These are phyloP conservation scores for Tinospora cordifolia DNA, from an alignment of 164 flowering plant genomes.

Conservation along the genomic window DNA sequence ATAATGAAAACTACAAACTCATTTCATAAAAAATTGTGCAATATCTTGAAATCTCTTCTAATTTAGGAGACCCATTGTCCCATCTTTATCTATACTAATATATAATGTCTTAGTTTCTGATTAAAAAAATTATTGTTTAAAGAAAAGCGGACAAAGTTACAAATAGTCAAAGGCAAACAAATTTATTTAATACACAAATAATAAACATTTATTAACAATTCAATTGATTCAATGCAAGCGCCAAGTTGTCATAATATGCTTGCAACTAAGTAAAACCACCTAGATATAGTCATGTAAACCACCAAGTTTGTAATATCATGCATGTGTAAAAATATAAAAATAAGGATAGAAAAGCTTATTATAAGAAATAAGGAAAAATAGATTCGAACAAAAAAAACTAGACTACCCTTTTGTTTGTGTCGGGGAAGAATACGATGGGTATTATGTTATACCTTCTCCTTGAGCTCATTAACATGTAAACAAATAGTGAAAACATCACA, in stretches of 20 bases:
- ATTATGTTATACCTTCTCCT: conserved; percentile 71
- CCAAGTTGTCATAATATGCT: not conserved
- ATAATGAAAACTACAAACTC: too few relatives aligned
- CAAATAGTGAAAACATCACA: conserved; percentile 73
- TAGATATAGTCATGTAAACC: not conserved
- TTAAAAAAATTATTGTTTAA: not conserved
- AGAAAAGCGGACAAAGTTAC: not conserved
- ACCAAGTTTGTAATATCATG: not conserved
- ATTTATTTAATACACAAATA: too few relatives aligned
- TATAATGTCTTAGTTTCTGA: too few relatives aligned
- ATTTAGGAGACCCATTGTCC: too few relatives aligned
- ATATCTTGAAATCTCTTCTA: too few relatives aligned
- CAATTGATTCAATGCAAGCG: not conserved
- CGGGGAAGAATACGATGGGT: not conserved
- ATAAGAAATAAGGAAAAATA: not conserved
- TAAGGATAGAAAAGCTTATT: not conserved
- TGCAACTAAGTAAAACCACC: not conserved
- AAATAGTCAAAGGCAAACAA: not conserved
- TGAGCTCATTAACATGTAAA: conserved; percentile 54
- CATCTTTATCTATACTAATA: too few relatives aligned
- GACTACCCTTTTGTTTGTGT: not conserved
- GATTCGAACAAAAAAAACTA: not conserved
- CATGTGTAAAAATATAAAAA: not conserved
- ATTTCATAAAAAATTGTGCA: too few relatives aligned
- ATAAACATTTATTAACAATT: not conserved